These are phyloP conservation scores for Pinus taeda DNA, from an alignment of 75 land plant species.

Conservation along the genomic window DNA sequence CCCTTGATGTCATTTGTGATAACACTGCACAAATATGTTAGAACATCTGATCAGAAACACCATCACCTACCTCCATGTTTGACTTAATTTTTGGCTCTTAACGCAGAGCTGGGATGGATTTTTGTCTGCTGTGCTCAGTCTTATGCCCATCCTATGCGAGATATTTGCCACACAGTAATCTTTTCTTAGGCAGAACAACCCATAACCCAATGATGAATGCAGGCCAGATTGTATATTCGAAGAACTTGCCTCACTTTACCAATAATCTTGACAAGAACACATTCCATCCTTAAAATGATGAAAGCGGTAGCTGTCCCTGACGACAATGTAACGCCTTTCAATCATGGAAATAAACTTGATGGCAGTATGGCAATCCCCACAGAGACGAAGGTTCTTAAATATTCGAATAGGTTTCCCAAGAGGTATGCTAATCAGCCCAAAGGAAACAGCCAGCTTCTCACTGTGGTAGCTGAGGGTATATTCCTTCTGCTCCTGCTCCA, in stretches of 20 bases:
- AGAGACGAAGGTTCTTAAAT: neutral
- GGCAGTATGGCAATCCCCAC: constrained; percentile 1
- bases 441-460: neutral
- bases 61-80: too few relatives aligned
- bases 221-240: neutral
- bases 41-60: too few relatives aligned
- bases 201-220: too few relatives aligned
- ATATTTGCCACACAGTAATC: too few relatives aligned
- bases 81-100: too few relatives aligned
- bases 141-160: too few relatives aligned
- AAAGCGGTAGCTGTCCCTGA: neutral
- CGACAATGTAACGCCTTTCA: neutral
- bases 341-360: neutral
- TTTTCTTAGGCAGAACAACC: too few relatives aligned
- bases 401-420: neutral
- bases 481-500: constrained; percentile 2
- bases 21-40: too few relatives aligned
- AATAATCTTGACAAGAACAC: neutral
- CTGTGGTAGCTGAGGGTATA: neutral
- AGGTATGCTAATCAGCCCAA: neutral
- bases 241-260: neutral
- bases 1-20: too few relatives aligned
- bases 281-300: neutral
- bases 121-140: too few relatives aligned
- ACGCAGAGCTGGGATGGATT: too few relatives aligned